A percentile compares a stretch with the other conserved stretches of the same genome.
These are phyloP conservation scores for Parathielavia hyrcaniae DNA, from an alignment of 495 filamentous ascomycete genomes.

Conservation along the genomic window DNA sequence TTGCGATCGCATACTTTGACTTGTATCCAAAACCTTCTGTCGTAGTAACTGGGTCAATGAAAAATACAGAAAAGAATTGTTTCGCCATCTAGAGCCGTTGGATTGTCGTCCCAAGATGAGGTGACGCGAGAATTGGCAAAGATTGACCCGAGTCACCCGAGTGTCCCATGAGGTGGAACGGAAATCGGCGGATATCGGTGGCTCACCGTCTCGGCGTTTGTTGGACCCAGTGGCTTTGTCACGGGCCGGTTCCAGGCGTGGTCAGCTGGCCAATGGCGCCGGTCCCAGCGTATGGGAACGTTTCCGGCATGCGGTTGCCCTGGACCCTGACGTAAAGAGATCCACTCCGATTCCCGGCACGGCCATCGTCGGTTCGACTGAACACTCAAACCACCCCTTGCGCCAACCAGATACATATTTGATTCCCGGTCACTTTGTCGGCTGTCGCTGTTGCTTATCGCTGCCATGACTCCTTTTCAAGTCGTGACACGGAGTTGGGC, in stretches of 20 bases:
- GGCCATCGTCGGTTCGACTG: constrained; percentile 16
- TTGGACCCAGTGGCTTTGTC: background rate
- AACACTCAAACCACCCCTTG: background rate
- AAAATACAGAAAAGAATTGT: no score
- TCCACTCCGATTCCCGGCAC: constrained; percentile 14
- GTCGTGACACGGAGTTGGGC: background rate
- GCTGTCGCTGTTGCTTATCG: constrained; percentile 2
- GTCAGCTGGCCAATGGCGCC: constrained; percentile 17
- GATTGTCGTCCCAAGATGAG: background rate
- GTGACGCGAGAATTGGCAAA: background rate
- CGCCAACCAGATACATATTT: background rate
- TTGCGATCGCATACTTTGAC: no score
- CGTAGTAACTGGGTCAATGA: no score
- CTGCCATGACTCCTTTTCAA: constrained; percentile 2
- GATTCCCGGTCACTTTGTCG: background rate
- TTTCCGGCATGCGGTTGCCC: constrained; percentile 10
- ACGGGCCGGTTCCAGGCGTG: background rate
- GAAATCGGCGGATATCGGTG: constrained; percentile 8
- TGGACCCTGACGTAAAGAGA: constrained; percentile 20
- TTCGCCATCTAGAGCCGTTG: no score
- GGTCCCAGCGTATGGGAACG: constrained; percentile 16
- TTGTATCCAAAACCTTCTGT: no score
- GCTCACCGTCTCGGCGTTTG: background rate
- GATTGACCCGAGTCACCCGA: no score
- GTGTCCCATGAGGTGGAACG: background rate